phyloP scores from a whole-genome alignment of 768 basidiomycete genomes.

The Suillus bovinus region DNA sequence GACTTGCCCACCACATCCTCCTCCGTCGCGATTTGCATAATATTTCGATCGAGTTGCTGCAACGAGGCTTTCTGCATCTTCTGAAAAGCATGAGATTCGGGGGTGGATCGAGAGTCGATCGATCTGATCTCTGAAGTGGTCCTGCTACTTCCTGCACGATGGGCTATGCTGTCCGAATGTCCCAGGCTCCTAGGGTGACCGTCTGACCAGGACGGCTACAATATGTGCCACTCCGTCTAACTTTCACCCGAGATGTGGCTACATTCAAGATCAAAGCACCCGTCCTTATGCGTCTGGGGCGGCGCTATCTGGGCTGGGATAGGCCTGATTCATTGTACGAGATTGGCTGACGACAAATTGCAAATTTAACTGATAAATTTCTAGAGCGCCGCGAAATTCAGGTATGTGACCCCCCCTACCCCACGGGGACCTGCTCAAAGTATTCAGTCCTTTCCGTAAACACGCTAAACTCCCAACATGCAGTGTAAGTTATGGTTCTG shows the following conservation, averaged over 20 bases:
- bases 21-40: not conserved
- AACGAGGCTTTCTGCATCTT: not conserved
- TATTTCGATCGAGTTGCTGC: not conserved
- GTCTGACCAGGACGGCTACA: not conserved
- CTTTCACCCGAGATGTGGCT: not conserved
- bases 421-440: not conserved
- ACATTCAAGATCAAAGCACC: not conserved
- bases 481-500: not conserved
- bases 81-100: too few relatives aligned
- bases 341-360: not conserved
- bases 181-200: not conserved
- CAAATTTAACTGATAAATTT: not conserved
- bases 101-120: too few relatives aligned
- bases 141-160: not conserved
- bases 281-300: not conserved
- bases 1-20: not conserved
- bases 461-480: not conserved
- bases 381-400: not conserved
- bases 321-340: not conserved
- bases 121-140: not conserved
- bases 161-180: not conserved
- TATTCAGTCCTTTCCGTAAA: too few relatives aligned
- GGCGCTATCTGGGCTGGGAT: not conserved
- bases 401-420: not conserved
- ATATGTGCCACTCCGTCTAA: not conserved